phyloP scores from a whole-genome alignment of 768 basidiomycete genomes.

The Termitomyces sp. region DNA sequence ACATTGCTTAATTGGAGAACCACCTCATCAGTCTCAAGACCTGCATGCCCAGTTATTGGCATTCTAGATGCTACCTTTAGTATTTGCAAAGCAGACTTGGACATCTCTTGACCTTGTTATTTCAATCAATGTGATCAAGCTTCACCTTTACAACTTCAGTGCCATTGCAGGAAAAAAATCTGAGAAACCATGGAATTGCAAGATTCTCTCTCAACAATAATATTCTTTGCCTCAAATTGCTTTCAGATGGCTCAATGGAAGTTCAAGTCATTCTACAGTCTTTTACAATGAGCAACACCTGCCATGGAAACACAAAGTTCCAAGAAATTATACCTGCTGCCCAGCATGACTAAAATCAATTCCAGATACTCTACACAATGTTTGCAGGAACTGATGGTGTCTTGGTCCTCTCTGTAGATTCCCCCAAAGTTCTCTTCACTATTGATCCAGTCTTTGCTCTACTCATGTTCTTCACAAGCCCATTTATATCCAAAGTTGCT shows the following conservation, averaged over 20 bases:
- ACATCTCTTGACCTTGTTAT: constrained; percentile 71
- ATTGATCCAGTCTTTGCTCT: constrained; percentile 87
- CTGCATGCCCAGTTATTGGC: no score
- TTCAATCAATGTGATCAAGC: constrained; percentile 60
- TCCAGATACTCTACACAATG: constrained; percentile 87
- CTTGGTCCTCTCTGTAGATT: constrained; percentile 83
- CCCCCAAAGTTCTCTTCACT: constrained; percentile 88
- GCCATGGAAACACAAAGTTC: constrained; percentile 77
- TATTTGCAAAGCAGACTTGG: constrained; percentile 36
- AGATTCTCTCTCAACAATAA: constrained; percentile 80
- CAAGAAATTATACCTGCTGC: constrained; percentile 94
- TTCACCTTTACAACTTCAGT: constrained; percentile 77
- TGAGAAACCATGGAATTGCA: constrained; percentile 79
- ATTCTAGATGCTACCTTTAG: background rate
- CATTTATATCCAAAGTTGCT: constrained; percentile 26
- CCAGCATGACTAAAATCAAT: constrained; percentile 81
- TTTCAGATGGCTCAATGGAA: constrained; percentile 78
- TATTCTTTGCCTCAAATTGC: constrained; percentile 70
- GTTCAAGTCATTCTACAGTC: constrained; percentile 86
- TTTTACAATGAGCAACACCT: constrained; percentile 86
- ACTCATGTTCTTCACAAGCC: constrained; percentile 75
- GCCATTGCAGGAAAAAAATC: constrained; percentile 49
- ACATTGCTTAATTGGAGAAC: no score
- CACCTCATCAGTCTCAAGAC: no score
- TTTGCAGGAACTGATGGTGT: constrained; percentile 52